Conservation (phyloP, 352 stramenopile genomes). For the Globisporangium nunn region DNA sequence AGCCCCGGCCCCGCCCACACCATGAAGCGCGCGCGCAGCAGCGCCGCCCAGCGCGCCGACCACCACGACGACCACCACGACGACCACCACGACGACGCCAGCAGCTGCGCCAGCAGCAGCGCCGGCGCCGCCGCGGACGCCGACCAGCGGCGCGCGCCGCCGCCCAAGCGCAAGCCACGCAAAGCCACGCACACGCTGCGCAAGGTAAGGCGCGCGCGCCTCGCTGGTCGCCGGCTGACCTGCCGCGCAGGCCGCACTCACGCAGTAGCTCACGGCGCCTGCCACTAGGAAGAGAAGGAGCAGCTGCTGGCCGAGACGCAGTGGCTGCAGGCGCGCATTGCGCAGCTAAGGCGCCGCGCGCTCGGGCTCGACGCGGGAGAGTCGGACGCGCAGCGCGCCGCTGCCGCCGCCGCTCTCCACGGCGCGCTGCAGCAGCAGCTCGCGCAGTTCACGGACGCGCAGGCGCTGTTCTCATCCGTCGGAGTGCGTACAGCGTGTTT, state of each 20-base stretch:
- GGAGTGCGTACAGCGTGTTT: background rate
- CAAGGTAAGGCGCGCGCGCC: slow-evolving; percentile 4
- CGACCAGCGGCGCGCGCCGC: background rate
- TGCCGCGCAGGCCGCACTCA: too few relatives aligned
- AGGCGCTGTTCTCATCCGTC: slow-evolving; percentile 24
- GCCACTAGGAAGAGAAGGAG: slow-evolving; percentile 34
- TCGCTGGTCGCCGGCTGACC: too few relatives aligned
- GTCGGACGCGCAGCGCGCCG: slow-evolving; percentile 2
- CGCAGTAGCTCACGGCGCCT: too few relatives aligned
- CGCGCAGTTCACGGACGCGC: slow-evolving; percentile 18
- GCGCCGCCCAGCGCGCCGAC: too few relatives aligned
- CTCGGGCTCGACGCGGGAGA: slow-evolving; percentile 5
- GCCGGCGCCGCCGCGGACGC: background rate
- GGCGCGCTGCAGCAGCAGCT: slow-evolving; percentile 23
- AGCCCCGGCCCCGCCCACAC: too few relatives aligned
- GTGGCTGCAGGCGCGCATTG: slow-evolving; percentile 23
- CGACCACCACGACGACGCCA: background rate
- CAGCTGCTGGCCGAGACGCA: slow-evolving; percentile 21
- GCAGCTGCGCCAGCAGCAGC: background rate
- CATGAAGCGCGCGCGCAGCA: background rate
- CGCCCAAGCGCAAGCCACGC: slow-evolving; percentile 5
- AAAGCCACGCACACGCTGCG: slow-evolving; percentile 14
- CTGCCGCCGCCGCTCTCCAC: slow-evolving; percentile 9
- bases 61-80: background rate
- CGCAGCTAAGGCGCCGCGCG: slow-evolving; percentile 22